Base-by-base conservation (phyloP, 768 basidiomycete genomes). In the Lanmaoa pseudosensibilis region DNA sequence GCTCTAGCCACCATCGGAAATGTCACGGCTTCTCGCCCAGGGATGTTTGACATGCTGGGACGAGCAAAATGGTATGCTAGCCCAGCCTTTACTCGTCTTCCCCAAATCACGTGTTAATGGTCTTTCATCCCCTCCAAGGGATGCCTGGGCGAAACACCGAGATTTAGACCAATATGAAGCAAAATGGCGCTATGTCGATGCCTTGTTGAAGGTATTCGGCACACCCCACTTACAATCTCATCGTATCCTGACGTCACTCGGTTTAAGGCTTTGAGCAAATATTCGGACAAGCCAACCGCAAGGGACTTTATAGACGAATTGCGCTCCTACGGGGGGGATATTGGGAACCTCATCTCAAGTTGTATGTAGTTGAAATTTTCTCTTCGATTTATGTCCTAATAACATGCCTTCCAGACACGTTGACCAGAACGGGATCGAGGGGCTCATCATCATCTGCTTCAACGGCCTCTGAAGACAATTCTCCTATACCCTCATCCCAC, bases 61-160 rank as follows among this genome's bases (percentile, higher is more conserved):
- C 79, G 94, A 62, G 94, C 94, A 21, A 98, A 98, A 77, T 97
- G 94, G 94, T 92, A 60, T 25, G 80, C 50, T 8, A 25, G 37
- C 11, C n/a, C 11, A 13, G 6, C 15, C 49, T 39, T 30, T 51
- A 15, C 47, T 67, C 37, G 50, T 50, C 30, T 40, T 44, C 19
- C 37, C 32, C 4, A 23, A 61, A 57, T 65, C 65, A 70, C 63
- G 50, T 70, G 58, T 66, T 64, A 46, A 61, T 45, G 38, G 27
- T 23, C 32, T 39, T 37, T 55, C 25, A 18, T 39, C 19, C 51
- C n/a, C 21, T 21, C 36, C 25, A 45, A 94, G 93, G 92, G 94
- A 95, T 75, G 91, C 91, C 43, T 98, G 95, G 95, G 87, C 89
- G 46, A 96, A 94, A 69, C 92, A 95, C 68, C 88, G 86, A 62